Conservation (phyloP, 345 rosid genomes). For the Sisymbrium irio region DNA sequence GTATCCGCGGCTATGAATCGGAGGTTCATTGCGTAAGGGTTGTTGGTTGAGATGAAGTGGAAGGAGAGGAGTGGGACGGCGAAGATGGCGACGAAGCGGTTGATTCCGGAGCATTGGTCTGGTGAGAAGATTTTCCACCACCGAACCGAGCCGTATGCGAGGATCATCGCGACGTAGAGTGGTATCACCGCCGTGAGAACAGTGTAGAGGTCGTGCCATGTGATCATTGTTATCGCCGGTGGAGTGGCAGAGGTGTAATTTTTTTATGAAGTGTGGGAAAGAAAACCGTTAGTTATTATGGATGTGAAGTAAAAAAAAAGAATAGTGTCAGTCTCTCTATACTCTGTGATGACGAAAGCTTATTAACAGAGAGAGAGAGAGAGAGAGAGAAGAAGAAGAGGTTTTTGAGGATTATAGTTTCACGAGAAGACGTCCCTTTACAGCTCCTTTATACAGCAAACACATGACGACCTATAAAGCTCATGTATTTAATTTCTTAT, state of each 20-base stretch:
- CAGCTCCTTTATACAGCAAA: slow-evolving; percentile 29
- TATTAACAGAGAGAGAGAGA: not conserved
- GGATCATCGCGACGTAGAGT: slow-evolving; percentile 87
- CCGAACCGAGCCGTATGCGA: slow-evolving; percentile 92
- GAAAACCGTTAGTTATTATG: slow-evolving; percentile 17
- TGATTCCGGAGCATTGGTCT: slow-evolving; percentile 95
- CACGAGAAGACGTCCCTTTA: slow-evolving; percentile 25
- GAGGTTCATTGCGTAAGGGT: slow-evolving; percentile 79
- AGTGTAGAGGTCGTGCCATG: slow-evolving; percentile 68
- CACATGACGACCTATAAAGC: slow-evolving; percentile 16
- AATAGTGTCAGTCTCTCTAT: slow-evolving; percentile 17
- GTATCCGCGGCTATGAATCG: slow-evolving; percentile 90
- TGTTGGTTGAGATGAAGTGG: slow-evolving; percentile 87
- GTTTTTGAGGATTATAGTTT: slow-evolving; percentile 15
- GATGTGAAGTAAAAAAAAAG: not conserved
- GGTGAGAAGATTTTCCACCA: slow-evolving; percentile 98
- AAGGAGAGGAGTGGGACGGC: slow-evolving; percentile 93
- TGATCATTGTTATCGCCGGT: slow-evolving; percentile 49
- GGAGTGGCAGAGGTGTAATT: slow-evolving; percentile 2
- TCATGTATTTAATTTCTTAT: not conserved
- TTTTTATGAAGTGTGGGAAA: not conserved
- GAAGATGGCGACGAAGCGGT: slow-evolving; percentile 91
- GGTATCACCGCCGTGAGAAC: slow-evolving; percentile 84
- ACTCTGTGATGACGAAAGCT: slow-evolving; percentile 8
- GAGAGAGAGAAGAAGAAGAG: not conserved